These are phyloP conservation scores for Datisca glomerata DNA, from an alignment of 306 rosid genomes.

Conservation along the genomic window DNA sequence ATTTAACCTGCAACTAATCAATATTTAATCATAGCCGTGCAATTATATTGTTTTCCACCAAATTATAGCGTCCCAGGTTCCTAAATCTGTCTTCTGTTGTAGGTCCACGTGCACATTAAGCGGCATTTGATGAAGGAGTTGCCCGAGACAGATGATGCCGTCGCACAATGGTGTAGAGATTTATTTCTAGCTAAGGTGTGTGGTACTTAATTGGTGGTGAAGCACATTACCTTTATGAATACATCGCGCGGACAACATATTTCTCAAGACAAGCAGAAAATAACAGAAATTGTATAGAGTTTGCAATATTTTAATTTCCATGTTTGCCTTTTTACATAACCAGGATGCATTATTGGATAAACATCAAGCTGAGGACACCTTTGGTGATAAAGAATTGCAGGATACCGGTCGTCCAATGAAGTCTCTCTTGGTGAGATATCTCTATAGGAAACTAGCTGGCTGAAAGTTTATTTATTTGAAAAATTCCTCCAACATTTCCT, in stretches of 20 bases:
- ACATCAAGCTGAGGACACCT: slow-evolving; percentile 59
- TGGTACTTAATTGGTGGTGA: slow-evolving; percentile 2
- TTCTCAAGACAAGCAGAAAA: no score
- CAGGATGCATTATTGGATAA: slow-evolving; percentile 87
- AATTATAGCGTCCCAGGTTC: no score
- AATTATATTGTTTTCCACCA: no score
- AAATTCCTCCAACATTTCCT: no score
- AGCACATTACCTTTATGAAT: neutral
- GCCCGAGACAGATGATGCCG: slow-evolving; percentile 83
- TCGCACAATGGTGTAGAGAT: slow-evolving; percentile 96
- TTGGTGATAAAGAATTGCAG: slow-evolving; percentile 51
- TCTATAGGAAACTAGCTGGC: no score
- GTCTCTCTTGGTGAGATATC: slow-evolving; percentile 91
- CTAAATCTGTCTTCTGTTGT: slow-evolving; percentile 15
- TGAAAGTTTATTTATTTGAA: no score
- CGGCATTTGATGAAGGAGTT: slow-evolving; percentile 75
- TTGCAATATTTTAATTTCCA: no score
- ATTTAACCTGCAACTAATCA: no score
- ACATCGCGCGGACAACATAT: no score
- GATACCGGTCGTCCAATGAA: slow-evolving; percentile 49
- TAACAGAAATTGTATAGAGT: no score
- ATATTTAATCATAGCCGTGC: no score
- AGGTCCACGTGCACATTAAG: slow-evolving; percentile 88
- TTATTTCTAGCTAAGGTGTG: slow-evolving; percentile 64
- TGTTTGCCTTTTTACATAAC: no score